Base-by-base conservation (phyloP, 805 yeast species). In the Hanseniaspora vineae region DNA sequence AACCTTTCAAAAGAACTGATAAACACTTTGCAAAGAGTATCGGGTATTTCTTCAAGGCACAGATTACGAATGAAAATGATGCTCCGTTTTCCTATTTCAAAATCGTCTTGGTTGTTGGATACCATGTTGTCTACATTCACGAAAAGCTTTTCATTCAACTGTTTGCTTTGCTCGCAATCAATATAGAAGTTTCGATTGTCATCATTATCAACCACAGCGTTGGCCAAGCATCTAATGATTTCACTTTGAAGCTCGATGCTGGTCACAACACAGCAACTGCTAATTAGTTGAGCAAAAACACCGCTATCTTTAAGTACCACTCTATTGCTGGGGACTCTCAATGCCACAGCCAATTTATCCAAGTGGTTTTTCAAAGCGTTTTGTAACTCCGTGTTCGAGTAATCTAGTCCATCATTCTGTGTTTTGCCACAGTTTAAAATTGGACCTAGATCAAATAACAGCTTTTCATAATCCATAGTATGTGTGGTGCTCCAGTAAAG, bases 401-500 rank as follows among this genome's bases (percentile, higher is more conserved):
- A 37, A 17, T 37, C 40, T 8, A 37, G 6, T 4, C 40, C 6
- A 20, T 42, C 39, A 10, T 29, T 10, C 5, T 31, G 14, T 13
- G 11, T 10, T 19, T 10, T 31, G 2, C 14, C 15, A n/a, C 11
- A 12, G 2, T 31, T 51, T 8, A 64, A 35, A 3, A 64, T 42
- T 1, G 67, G 66, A 42, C 61, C 57, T 35, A 64, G 50, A 2
- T 60, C 61, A 49, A 58, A 60, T 10, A 62, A 42, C 23, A 64
- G 52, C n/a, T 50, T 50, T 42, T 62, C 66, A 54, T 57, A 64
- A 45, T 63, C 65, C 68, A 64, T 64, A 9, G 12, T 13, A 9
- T 3, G 29, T 23, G 4, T 8, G 4, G 29, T 8, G 29, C 8
- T 23, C 8, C 29, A 4, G 8, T 8, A 5, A 23, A 23, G 4